Conservation (phyloP, 73 alveolate species). For the Uronychia setigera region DNA sequence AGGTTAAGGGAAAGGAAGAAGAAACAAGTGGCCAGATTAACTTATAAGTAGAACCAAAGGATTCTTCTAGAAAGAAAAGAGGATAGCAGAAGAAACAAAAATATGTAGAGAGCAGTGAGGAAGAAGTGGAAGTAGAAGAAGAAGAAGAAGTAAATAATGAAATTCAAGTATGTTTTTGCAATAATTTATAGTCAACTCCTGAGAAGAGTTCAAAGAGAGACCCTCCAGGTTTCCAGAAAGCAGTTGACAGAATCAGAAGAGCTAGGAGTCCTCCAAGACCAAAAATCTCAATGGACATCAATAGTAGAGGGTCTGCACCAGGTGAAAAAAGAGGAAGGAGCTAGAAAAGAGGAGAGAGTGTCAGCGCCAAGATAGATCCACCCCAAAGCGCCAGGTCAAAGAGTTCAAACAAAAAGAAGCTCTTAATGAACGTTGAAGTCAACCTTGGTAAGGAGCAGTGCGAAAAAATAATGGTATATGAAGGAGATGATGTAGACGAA, state of each 20-base stretch:
- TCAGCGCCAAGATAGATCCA: background rate
- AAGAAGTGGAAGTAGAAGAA: too few species aligned
- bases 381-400: background rate
- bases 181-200: too few species aligned
- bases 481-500: background rate
- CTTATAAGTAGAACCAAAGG: too few species aligned
- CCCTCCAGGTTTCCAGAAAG: background rate
- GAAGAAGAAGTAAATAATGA: too few species aligned
- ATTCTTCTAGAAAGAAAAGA: too few species aligned
- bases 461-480: background rate
- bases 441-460: background rate
- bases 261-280: conserved; percentile 1
- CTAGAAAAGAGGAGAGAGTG: background rate
- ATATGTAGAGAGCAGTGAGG: too few species aligned
- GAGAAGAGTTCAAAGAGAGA: too few species aligned
- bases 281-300: background rate
- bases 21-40: too few species aligned
- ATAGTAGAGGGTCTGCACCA: background rate
- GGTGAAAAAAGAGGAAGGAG: background rate
- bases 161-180: too few species aligned
- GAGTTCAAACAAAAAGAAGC: background rate
- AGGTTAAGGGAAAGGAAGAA: too few species aligned
- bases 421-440: background rate
- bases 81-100: too few species aligned
- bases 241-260: background rate